Percentiles rank a stretch among this genome's conserved stretches.
Evolutionary conservation across 305 asterid species (phyloP).

Genomic region (Fraxinus sp.): DNA sequence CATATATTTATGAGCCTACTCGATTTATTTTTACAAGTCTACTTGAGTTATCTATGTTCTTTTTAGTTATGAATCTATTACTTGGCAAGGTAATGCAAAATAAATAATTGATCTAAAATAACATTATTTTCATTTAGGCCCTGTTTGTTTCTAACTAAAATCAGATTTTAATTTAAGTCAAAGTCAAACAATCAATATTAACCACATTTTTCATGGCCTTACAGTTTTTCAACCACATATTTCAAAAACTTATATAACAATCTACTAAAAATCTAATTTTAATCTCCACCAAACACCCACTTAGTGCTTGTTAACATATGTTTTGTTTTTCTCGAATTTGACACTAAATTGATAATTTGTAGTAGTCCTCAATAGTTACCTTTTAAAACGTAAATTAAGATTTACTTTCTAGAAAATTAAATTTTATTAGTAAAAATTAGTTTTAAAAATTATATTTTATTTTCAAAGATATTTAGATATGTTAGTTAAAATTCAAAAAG

Average conservation of each 20-base stretch:
- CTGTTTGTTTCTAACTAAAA: too few relatives aligned
- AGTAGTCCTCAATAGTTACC: neutral
- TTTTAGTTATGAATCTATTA: neutral
- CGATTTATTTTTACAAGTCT: neutral
- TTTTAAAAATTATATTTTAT: neutral
- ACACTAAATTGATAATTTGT: neutral
- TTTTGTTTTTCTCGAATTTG: too few relatives aligned
- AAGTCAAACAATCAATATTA: too few relatives aligned
- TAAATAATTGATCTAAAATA: neutral
- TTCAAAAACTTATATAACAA: too few relatives aligned
- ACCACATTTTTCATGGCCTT: too few relatives aligned
- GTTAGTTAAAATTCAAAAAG: neutral
- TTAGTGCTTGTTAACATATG: neutral
- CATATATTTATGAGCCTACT: neutral
- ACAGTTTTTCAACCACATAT: too few relatives aligned
- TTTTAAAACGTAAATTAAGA: neutral
- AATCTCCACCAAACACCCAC: too few relatives aligned
- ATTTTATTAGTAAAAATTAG: neutral
- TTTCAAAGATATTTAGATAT: neutral
- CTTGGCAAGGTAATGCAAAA: neutral
- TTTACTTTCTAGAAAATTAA: neutral
- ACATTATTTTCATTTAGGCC: too few relatives aligned
- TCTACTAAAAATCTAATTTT: too few relatives aligned
- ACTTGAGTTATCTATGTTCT: neutral
- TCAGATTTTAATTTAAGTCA: too few relatives aligned